These are phyloP conservation scores for Backusella morwellensis DNA, from an alignment of 192 early-diverging fungal genomes.

Conservation along the genomic window DNA sequence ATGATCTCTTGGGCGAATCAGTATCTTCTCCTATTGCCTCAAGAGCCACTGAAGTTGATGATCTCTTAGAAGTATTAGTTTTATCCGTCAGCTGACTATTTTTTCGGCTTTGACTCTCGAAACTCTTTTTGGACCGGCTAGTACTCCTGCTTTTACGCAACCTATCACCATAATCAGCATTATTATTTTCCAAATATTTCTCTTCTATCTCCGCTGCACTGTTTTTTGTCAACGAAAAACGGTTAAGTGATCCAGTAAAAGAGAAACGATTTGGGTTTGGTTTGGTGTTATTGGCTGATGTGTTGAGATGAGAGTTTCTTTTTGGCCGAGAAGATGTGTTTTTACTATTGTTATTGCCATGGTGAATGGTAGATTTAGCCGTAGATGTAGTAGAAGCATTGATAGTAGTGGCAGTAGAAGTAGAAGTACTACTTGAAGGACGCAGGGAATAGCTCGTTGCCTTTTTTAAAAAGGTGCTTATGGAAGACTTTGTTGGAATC, in stretches of 20 bases:
- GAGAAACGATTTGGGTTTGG: conserved; percentile 1
- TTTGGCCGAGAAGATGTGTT: not conserved
- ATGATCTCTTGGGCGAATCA: not conserved
- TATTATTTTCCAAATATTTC: not conserved
- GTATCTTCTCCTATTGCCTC: conserved; percentile 1
- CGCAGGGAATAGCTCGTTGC: conserved; percentile 5
- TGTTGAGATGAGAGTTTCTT: not conserved
- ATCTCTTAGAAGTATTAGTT: not conserved
- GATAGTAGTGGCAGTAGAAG: not conserved
- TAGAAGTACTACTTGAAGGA: not conserved
- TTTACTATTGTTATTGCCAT: not conserved
- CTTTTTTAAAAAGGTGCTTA: conserved; percentile 11
- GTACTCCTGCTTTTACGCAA: not conserved
- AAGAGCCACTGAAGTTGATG: not conserved
- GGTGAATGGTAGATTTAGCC: not conserved
- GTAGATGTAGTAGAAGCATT: not conserved
- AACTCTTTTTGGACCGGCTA: not conserved
- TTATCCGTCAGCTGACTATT: not conserved
- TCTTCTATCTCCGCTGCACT: not conserved
- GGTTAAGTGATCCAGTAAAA: conserved; percentile 7
- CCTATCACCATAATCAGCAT: not conserved
- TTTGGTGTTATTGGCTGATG: not conserved
- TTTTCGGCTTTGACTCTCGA: conserved; percentile 1
- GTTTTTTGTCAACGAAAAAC: conserved; percentile 4
- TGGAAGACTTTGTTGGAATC: not conserved